Percentiles rank a stretch among this genome's conserved stretches.
Evolutionary conservation across 1,284 basidiomycete species (phyloP).

Genomic region (Xerocomus minutiporus): DNA sequence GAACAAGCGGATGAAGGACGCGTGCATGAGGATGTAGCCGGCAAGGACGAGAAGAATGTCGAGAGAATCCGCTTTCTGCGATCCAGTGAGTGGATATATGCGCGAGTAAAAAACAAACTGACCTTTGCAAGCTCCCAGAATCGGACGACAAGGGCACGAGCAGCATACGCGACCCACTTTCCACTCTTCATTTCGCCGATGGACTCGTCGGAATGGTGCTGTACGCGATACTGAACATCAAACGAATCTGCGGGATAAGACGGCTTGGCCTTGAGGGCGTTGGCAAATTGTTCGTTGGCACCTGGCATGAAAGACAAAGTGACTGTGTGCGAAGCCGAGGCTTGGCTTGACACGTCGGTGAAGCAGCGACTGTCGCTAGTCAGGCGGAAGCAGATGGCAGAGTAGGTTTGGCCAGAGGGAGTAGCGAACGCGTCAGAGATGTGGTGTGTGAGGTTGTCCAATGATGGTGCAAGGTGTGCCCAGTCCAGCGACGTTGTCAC

Average conservation of each 20-base stretch:
- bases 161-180: constrained; percentile 85
- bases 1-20: constrained; percentile 88
- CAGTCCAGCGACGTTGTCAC: constrained; percentile 26
- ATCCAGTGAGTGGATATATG: constrained; percentile 7
- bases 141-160: constrained; percentile 71
- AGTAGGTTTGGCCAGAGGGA: constrained; percentile 38
- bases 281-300: constrained; percentile 47
- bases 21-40: constrained; percentile 95
- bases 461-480: constrained; percentile 36
- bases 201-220: constrained; percentile 41
- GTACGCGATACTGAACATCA: constrained; percentile 42
- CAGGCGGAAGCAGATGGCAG: constrained; percentile 35
- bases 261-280: constrained; percentile 39
- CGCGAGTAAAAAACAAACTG: constrained; percentile 17
- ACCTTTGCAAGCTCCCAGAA: constrained; percentile 88
- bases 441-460: constrained; percentile 46
- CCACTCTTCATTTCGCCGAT: constrained; percentile 68
- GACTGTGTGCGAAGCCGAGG: constrained; percentile 43
- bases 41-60: constrained; percentile 95
- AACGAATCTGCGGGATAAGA: constrained; percentile 36
- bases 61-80: constrained; percentile 86
- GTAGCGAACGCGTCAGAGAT: constrained; percentile 42
- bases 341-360: constrained; percentile 32
- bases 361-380: constrained; percentile 38
- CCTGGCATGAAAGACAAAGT: constrained; percentile 58